Base-by-base conservation (phyloP, 106 monocot species). In the Cymbidium sinense region DNA sequence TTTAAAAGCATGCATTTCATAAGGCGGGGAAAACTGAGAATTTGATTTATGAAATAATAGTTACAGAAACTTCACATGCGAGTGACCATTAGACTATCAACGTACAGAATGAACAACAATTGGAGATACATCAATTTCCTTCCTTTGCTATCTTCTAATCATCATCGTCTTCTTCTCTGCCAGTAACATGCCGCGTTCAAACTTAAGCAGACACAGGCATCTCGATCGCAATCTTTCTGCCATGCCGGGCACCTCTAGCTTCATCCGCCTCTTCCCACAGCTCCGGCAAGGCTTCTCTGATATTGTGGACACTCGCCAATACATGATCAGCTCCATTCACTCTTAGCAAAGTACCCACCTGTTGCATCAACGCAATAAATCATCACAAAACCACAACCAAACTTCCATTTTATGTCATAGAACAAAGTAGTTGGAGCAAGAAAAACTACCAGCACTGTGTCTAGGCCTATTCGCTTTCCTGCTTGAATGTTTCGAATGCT, bases 281-380 rank as follows among this genome's bases (percentile, higher is more conserved):
- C 86, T 93, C 90, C 7, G 92, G 93, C 86, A 95, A 37, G 18
- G 93, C 95, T 76, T 88, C 95, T 76, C 77, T 93, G 70, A 95
- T 83, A 75, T 90, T 90, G 81, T 95, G 95, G 34, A 95, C 84
- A 80, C 84, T 93, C 77, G 88, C 93, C 75, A 95, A 21, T 3
- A 90, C 85, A 76, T 88, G 51, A 78, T 95, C 95, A 21, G 95
- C 85, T 9, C 87, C 92, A 75, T 88, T 90, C 0, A 74, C 75
- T 64, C 85, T 81, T 10, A 82, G 81, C 11, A 90, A 81, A 33
- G 81, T 86, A 17, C 95, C 95, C 36, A 95, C 89, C 95, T 95
- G 81, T 41, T 81, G 34, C 52, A 81, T 73, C 74, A 61, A 5
- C 55, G 18, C 18, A 37, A 41, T 33, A 30, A 11, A 1, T 1